These are phyloP conservation scores for Biancaea sappan DNA, from an alignment of 306 rosid genomes.

Conservation along the genomic window DNA sequence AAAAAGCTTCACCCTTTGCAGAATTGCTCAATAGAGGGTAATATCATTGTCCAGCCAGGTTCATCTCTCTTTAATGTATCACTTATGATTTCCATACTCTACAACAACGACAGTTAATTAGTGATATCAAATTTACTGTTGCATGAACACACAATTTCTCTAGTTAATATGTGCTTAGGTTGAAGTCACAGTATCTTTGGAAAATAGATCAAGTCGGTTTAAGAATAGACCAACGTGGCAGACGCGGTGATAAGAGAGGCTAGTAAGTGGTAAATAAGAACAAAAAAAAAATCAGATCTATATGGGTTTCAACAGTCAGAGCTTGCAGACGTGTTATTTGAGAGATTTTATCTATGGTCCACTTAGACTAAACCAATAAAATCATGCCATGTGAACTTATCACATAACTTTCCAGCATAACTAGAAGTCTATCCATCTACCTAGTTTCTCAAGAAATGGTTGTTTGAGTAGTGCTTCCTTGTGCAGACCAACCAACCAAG, in stretches of 20 bases:
- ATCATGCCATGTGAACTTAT: no score
- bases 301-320: neutral
- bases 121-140: no score
- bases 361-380: no score
- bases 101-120: no score
- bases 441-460: neutral
- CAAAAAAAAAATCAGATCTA: neutral
- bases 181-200: neutral
- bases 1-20: neutral
- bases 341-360: neutral
- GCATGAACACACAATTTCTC: neutral
- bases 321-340: neutral
- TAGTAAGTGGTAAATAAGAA: neutral
- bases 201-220: no score
- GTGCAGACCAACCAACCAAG: constrained; percentile 5
- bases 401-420: neutral
- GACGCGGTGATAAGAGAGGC: neutral
- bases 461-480: neutral
- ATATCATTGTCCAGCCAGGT: neutral
- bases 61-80: neutral
- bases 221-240: no score
- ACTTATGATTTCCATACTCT: constrained; percentile 2
- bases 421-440: neutral
- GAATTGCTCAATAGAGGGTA: neutral
- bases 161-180: neutral